These are phyloP conservation scores for Phoma sp. DNA, from an alignment of 2,329 filamentous ascomycete genomes.

Conservation along the genomic window DNA sequence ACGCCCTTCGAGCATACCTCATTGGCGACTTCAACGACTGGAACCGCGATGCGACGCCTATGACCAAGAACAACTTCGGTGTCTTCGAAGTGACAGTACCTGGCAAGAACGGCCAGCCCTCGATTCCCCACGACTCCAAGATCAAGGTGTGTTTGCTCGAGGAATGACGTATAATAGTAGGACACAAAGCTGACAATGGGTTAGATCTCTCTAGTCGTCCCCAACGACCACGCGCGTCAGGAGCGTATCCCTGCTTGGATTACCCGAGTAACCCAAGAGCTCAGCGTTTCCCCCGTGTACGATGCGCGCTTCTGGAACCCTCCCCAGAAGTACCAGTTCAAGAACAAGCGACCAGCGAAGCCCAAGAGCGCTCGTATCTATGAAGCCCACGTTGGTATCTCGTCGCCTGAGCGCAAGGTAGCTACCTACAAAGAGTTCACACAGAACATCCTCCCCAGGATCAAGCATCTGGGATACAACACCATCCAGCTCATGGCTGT, in stretches of 20 bases:
- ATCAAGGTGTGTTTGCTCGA: constrained; percentile 73
- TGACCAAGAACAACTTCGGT: constrained; percentile 86
- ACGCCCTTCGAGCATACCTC: constrained; percentile 81
- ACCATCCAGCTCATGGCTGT: constrained; percentile 98
- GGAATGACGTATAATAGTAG: background rate
- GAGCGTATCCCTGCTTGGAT: constrained; percentile 97
- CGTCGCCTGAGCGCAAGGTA: constrained; percentile 85
- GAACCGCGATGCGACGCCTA: constrained; percentile 82
- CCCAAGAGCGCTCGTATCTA: constrained; percentile 90
- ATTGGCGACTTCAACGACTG: constrained; percentile 97
- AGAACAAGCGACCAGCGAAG: constrained; percentile 81
- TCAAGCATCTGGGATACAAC: constrained; percentile 91
- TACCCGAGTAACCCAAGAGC: constrained; percentile 93
- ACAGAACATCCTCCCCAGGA: constrained; percentile 86
- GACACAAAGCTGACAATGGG: constrained; percentile 1
- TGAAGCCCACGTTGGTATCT: constrained; percentile 98
- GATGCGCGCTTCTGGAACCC: constrained; percentile 98
- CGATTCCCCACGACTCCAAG: constrained; percentile 92
- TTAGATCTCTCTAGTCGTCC: constrained; percentile 83
- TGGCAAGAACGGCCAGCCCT: constrained; percentile 74
- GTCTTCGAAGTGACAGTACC: constrained; percentile 85
- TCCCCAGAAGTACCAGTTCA: constrained; percentile 83
- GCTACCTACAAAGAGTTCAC: constrained; percentile 98
- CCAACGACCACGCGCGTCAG: constrained; percentile 75
- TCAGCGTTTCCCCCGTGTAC: constrained; percentile 87